Evolutionary conservation across 345 rosid species (phyloP).

Genomic region (Stellera chamaejasme): DNA sequence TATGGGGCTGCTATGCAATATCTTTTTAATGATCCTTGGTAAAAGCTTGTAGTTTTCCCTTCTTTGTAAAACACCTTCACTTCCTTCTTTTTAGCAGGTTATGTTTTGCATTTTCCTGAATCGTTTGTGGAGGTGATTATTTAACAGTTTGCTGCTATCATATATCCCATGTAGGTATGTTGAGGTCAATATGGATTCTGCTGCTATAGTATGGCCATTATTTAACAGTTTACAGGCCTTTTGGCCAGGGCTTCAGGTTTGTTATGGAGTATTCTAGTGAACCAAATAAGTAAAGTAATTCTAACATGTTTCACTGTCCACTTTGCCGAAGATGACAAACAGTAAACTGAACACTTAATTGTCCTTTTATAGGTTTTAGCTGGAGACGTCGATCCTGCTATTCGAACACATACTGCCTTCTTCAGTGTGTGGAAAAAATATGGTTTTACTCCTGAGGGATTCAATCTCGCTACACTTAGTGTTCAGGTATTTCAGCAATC

Average conservation of each 20-base stretch:
- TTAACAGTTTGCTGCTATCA: neutral
- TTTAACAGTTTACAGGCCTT: slow-evolving; percentile 99
- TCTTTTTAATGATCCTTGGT: slow-evolving; percentile 97
- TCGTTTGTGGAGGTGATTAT: neutral
- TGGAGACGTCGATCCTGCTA: slow-evolving; percentile 93
- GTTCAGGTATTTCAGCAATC: slow-evolving; percentile 40
- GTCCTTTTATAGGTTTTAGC: slow-evolving; percentile 68
- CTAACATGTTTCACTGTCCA: neutral
- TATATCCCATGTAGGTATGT: slow-evolving; percentile 59
- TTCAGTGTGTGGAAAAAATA: slow-evolving; percentile 91
- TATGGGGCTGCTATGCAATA: slow-evolving; percentile 84
- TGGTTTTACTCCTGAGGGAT: slow-evolving; percentile 96
- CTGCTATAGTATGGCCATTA: slow-evolving; percentile 90
- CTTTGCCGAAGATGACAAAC: neutral
- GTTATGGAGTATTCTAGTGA: neutral
- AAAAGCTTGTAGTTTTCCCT: slow-evolving; percentile 27
- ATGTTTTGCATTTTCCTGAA: neutral
- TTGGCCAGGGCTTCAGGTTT: slow-evolving; percentile 99
- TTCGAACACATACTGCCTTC: slow-evolving; percentile 95
- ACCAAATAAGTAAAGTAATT: neutral
- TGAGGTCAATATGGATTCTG: slow-evolving; percentile 99
- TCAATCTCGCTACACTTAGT: slow-evolving; percentile 76
- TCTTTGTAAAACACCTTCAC: slow-evolving; percentile 18
- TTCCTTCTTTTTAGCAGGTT: slow-evolving; percentile 7
- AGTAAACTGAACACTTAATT: slow-evolving; percentile 6